phyloP scores from a whole-genome alignment of 2,329 filamentous ascomycete genomes.

The Mycogone perniciosa region DNA sequence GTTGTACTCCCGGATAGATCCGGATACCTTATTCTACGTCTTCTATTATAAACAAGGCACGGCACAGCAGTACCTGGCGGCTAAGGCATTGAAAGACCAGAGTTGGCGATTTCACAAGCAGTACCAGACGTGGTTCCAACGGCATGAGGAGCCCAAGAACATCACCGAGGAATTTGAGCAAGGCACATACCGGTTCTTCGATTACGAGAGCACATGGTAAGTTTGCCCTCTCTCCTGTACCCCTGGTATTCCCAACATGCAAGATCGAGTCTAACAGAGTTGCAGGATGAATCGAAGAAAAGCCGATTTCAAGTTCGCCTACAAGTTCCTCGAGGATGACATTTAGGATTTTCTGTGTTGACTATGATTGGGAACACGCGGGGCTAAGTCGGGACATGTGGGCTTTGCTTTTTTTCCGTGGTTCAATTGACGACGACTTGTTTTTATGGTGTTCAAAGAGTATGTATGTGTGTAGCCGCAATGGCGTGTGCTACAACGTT shows the following conservation, averaged over 20 bases:
- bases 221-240: conserved; percentile 23
- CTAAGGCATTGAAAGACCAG: conserved; percentile 95
- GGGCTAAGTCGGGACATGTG: neutral
- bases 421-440: neutral
- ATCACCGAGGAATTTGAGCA: conserved; percentile 99
- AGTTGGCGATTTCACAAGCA: conserved; percentile 99
- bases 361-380: conserved; percentile 2
- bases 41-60: conserved; percentile 98
- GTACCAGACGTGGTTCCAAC: conserved; percentile 98
- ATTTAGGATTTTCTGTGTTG: conserved; percentile 39
- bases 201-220: conserved; percentile 98
- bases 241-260: too few relatives aligned
- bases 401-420: conserved; percentile 8
- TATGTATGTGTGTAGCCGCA: conserved; percentile 5
- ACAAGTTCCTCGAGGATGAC: conserved; percentile 96
- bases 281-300: conserved; percentile 97
- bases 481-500: conserved; percentile 7
- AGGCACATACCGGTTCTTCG: conserved; percentile 97
- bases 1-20: conserved; percentile 83
- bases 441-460: conserved; percentile 10
- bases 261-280: neutral
- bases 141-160: conserved; percentile 95
- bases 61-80: conserved; percentile 90
- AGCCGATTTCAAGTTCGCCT: conserved; percentile 96
- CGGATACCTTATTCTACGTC: conserved; percentile 94